Conservation (phyloP, 345 rosid genomes). For the Isatis tinctoria region DNA sequence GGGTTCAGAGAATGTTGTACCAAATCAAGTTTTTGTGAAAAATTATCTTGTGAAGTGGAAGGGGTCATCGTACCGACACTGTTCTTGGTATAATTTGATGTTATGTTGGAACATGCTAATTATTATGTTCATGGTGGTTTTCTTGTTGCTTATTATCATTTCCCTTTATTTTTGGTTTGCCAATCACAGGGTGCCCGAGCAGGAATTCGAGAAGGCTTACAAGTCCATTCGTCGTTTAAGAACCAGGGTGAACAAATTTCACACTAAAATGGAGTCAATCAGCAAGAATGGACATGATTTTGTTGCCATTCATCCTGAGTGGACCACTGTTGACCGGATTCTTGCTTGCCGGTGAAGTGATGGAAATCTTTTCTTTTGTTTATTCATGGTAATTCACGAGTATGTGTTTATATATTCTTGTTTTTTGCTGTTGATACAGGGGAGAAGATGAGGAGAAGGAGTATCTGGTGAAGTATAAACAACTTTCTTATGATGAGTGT, state of each 20-base stretch:
- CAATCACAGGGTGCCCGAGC: constrained; percentile 67
- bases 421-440: constrained; percentile 3
- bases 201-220: constrained; percentile 70
- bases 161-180: not conserved
- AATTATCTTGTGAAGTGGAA: constrained; percentile 97
- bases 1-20: constrained; percentile 51
- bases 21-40: constrained; percentile 59
- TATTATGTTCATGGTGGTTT: not conserved
- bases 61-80: constrained; percentile 85
- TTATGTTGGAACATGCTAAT: constrained; percentile 5
- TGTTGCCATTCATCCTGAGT: constrained; percentile 76
- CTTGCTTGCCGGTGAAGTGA: constrained; percentile 64
- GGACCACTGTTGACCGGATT: constrained; percentile 86
- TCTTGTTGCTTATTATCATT: not conserved
- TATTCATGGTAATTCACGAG: not conserved
- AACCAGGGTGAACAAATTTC: constrained; percentile 64
- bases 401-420: not conserved
- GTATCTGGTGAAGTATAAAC: constrained; percentile 84
- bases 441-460: constrained; percentile 43
- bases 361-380: constrained; percentile 1
- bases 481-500: constrained; percentile 69
- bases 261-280: constrained; percentile 43
- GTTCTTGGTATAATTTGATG: constrained; percentile 58
- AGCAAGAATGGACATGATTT: constrained; percentile 56
- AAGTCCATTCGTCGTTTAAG: constrained; percentile 54